A percentile compares a stretch with the other conserved stretches of the same genome.
These are phyloP conservation scores for Hyphopichia fennica DNA, from an alignment of 1,139 yeast species.

Conservation along the genomic window DNA sequence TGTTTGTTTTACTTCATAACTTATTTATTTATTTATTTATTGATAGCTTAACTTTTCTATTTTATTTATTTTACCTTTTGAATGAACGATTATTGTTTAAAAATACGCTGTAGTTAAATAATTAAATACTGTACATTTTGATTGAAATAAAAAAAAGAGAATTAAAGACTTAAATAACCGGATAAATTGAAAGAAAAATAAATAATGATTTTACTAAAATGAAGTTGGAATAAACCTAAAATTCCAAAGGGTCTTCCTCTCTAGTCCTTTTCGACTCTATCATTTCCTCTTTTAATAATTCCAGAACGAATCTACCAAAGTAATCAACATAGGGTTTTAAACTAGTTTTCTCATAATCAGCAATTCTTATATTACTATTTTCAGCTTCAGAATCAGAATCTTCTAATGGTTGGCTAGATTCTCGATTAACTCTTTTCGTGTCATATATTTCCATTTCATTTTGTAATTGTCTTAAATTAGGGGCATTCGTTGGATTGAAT, in stretches of 20 bases:
- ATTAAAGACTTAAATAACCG: no score
- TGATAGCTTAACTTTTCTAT: no score
- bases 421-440: conserved; percentile 26
- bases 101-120: no score
- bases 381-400: conserved; percentile 24
- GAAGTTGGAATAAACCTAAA: conserved; percentile 12
- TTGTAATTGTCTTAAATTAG: conserved; percentile 66
- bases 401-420: conserved; percentile 24
- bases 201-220: not conserved
- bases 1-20: no score
- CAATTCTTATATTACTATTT: conserved; percentile 18
- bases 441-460: conserved; percentile 53
- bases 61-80: no score
- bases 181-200: no score
- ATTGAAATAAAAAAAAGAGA: not conserved
- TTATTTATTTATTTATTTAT: no score
- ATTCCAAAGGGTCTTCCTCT: conserved; percentile 32
- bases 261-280: conserved; percentile 48
- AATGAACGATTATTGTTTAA: no score
- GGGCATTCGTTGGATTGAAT: conserved; percentile 80
- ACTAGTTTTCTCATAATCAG: conserved; percentile 65
- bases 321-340: conserved; percentile 73
- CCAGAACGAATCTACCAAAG: conserved; percentile 64
- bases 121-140: not conserved
- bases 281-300: conserved; percentile 57